Evolutionary conservation across 202 grass and related monocot genomes (phyloP).

Genomic region (Saccharum hybrid): DNA sequence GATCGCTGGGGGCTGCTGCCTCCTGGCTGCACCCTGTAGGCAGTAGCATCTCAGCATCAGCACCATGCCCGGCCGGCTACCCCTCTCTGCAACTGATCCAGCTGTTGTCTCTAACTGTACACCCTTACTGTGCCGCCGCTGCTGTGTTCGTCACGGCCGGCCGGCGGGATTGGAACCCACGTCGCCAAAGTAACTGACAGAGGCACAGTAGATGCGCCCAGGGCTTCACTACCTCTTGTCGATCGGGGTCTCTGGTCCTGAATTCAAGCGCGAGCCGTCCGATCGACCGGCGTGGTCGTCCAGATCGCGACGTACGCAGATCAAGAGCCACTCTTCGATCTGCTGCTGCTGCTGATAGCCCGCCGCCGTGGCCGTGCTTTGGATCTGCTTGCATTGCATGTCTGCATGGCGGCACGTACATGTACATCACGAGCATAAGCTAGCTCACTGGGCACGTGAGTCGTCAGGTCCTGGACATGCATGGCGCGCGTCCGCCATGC

Average conservation of each 20-base stretch:
- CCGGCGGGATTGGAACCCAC: neutral
- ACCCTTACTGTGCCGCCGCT: neutral
- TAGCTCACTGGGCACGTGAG: neutral
- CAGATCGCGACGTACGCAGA: neutral
- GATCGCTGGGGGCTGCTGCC: neutral
- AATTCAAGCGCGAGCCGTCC: neutral
- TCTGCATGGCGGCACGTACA: neutral
- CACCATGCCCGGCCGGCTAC: neutral
- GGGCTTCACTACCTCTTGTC: constrained; percentile 34
- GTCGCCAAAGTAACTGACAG: constrained; percentile 19
- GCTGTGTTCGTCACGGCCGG: neutral
- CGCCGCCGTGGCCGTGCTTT: no score
- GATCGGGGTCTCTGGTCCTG: neutral
- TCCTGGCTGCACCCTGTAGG: neutral
- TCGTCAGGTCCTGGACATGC: neutral
- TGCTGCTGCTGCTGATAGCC: neutral
- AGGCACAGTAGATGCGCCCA: constrained; percentile 33
- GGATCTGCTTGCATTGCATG: no score
- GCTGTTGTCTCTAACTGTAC: neutral
- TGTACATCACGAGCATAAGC: neutral
- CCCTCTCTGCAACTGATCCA: neutral
- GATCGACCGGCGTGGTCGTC: neutral
- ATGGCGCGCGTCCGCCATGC: neutral
- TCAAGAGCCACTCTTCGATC: neutral
- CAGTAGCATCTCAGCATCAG: neutral